Evolutionary conservation across 2,329 filamentous ascomycete genomes (phyloP).

Genomic region (Talaromyces islandicus): DNA sequence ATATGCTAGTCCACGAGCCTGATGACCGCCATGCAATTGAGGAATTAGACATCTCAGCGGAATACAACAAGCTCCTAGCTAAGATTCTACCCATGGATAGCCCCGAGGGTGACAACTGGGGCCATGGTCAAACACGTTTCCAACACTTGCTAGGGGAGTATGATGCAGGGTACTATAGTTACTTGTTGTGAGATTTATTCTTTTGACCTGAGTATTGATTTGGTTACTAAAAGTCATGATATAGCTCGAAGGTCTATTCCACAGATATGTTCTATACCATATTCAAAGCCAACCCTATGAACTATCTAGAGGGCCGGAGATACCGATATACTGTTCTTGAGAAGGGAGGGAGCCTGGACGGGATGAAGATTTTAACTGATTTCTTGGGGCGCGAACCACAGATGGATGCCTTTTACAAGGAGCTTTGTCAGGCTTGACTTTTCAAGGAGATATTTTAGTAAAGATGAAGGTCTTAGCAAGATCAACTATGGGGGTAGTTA

Average conservation of each 20-base stretch:
- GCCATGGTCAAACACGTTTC: slow-evolving; percentile 22
- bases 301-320: slow-evolving; percentile 32
- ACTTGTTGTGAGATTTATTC: slow-evolving; percentile 26
- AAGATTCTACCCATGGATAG: background rate
- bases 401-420: background rate
- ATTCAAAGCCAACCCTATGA: slow-evolving; percentile 42
- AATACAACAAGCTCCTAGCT: background rate
- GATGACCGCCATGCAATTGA: background rate
- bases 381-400: slow-evolving; percentile 1
- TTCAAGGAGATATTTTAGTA: too few relatives aligned
- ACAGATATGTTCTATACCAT: slow-evolving; percentile 41
- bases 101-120: background rate
- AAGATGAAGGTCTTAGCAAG: too few relatives aligned
- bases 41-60: background rate
- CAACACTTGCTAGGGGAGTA: slow-evolving; percentile 34
- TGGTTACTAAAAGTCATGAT: background rate
- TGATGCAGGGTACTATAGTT: slow-evolving; percentile 41
- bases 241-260: slow-evolving; percentile 31
- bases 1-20: slow-evolving; percentile 33
- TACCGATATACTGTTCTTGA: slow-evolving; percentile 43
- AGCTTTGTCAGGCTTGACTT: background rate
- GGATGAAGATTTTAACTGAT: background rate
- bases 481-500: too few relatives aligned
- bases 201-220: background rate
- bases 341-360: slow-evolving; percentile 40